Evolutionary conservation across 2,329 filamentous ascomycete genomes (phyloP), one percentile per base, ranked within the genome.

Genomic region (Camillea tinctor): DNA sequence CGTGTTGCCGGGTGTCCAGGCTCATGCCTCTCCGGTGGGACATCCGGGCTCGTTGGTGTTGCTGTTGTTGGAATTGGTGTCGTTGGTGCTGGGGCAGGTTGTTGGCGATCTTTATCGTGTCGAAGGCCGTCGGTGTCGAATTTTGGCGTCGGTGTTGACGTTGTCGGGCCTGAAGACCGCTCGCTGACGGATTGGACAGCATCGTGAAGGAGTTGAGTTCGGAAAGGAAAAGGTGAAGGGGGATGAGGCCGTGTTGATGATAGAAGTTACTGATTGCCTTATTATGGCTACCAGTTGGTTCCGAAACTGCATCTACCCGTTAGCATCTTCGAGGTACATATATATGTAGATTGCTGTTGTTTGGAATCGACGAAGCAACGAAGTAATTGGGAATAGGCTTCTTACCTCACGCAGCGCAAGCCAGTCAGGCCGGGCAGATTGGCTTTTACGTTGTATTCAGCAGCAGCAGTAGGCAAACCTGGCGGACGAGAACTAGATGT

Each of bases 81-180:
- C 71, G 72, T 61, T 74, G 73, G 69, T 78, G 80, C 76, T 76
- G 83, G 72, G 88, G 85, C 79, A 90, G 82, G 78, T 82, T 82
- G 73, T 78, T 84, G 60, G 78, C 79, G 78, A 88, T 86, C 84
- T 88, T 90, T 74, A 86, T 84, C 71, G 87, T 86, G 75, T 94
- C 91, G 79, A 91, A 91, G 75, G 84, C 85, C 77, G 84, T 86
- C 66, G 91, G 91, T 73, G 91, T 94, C 72, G 93, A 97, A 73
- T 91, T 89, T 81, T 96, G 92, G 80, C 93, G 90, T 76, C 91
- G 86, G 80, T 96, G 92, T 78, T 87, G 84, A 79, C 86, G 86
- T 76, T 88, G 86, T 77, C 88, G 88, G 77, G 84, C 84, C 75
- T 91, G 88, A 81, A 92, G 86, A 82, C 82, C 87, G 79, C 83